Evolutionary conservation across 140 eudicot genomes (phyloP).

Genomic region (Oenanthe javanica): DNA sequence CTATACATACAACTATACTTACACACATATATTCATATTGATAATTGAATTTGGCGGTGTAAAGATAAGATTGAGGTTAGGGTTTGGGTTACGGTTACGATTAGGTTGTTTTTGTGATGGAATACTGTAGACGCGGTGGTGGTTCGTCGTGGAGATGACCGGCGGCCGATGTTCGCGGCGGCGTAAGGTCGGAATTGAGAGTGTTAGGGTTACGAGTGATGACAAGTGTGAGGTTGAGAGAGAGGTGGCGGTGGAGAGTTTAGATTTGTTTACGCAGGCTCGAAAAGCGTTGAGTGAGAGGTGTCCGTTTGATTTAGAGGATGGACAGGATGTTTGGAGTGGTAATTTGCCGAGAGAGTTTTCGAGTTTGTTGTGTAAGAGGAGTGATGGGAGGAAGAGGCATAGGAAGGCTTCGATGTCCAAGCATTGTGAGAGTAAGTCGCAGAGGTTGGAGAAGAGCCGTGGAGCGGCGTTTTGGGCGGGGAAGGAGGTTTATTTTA

Average conservation of each 20-base stretch:
- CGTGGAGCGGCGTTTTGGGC: slow-evolving; percentile 48
- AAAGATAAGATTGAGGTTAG: slow-evolving; percentile 20
- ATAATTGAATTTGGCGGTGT: neutral
- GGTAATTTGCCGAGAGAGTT: slow-evolving; percentile 57
- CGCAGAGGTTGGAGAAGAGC: slow-evolving; percentile 36
- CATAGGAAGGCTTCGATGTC: slow-evolving; percentile 48
- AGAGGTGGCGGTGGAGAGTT: slow-evolving; percentile 10
- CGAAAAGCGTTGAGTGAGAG: slow-evolving; percentile 57
- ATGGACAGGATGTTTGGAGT: slow-evolving; percentile 14
- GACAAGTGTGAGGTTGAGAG: neutral
- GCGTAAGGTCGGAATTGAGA: slow-evolving; percentile 37
- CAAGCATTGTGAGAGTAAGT: slow-evolving; percentile 36
- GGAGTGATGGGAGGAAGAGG: slow-evolving; percentile 53
- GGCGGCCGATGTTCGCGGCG: slow-evolving; percentile 52
- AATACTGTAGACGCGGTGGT: slow-evolving; percentile 35
- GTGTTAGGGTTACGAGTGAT: slow-evolving; percentile 28
- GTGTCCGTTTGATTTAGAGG: slow-evolving; percentile 74
- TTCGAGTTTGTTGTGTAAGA: slow-evolving; percentile 41
- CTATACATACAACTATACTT: neutral
- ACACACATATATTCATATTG: neutral
- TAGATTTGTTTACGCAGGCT: slow-evolving; percentile 76
- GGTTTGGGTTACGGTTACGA: slow-evolving; percentile 23
- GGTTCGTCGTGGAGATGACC: slow-evolving; percentile 40
- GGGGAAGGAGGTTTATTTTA: slow-evolving; percentile 77
- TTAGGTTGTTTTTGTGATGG: slow-evolving; percentile 36